Conservation (phyloP, 169 alveolate genomes). For the Theileria equi region DNA sequence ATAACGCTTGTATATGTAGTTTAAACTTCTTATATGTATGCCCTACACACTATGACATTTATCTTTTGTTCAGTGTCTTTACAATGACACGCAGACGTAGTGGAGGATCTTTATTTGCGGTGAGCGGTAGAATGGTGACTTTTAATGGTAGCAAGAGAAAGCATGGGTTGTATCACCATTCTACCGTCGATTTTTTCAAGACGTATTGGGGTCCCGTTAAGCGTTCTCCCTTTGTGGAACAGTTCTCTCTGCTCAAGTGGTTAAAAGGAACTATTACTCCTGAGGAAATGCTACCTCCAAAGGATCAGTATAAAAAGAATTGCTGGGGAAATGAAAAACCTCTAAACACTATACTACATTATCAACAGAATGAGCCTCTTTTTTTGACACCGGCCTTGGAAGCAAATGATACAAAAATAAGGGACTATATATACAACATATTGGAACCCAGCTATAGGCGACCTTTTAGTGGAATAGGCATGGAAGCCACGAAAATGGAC, state of each 20-base stretch:
- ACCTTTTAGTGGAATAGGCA: conserved; percentile 25
- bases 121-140: conserved; percentile 68
- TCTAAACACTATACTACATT: conserved; percentile 7
- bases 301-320: conserved; percentile 45
- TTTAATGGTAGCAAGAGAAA: conserved; percentile 64
- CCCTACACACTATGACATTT: conserved; percentile 13
- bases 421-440: conserved; percentile 66
- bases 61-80: conserved; percentile 1
- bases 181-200: conserved; percentile 71
- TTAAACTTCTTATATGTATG: neutral
- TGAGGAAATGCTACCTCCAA: conserved; percentile 69
- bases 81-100: conserved; percentile 60
- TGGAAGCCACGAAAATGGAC: too few relatives aligned
- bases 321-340: conserved; percentile 36
- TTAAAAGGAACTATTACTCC: conserved; percentile 57
- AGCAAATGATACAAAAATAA: conserved; percentile 62
- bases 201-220: conserved; percentile 76
- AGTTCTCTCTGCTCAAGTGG: conserved; percentile 67
- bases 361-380: conserved; percentile 57
- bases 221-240: conserved; percentile 43
- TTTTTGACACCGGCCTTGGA: conserved; percentile 68
- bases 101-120: conserved; percentile 66
- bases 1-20: neutral
- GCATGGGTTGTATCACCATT: conserved; percentile 74
- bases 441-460: conserved; percentile 59